Base-by-base conservation (phyloP, 2,329 filamentous ascomycete genomes). In the Penicillium sp. region DNA sequence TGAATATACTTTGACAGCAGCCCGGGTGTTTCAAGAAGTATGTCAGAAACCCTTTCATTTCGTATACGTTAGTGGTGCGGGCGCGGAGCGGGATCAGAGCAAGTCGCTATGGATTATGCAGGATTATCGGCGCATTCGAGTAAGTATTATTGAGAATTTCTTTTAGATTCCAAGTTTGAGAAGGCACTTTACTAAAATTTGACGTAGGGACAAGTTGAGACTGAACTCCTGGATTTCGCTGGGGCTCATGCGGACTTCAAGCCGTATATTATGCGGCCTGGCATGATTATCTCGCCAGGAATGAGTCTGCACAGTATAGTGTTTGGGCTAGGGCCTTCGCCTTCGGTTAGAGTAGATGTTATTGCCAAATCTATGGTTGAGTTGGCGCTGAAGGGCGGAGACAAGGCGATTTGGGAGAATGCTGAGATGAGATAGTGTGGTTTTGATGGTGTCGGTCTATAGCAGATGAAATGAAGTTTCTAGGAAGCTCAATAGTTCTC, bases 181-280 rank as follows among this genome's bases (percentile, higher is more conserved):
- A 10, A 19, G 10, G 8, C 10, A 4, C 8, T 10, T 19, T 19
- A 21, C 47, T 57, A 11, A 57, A 53, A 9, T 16, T 7, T 5
- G 13, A 10, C 5, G n/a, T 16, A 67, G 65, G 65, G 63, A 25
- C 53, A 65, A 48, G 57, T 58, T 19, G 65, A 65, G 33, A 66
- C 53, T 56, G 50, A 54, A 9, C 55, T 66, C 4, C 14, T 67
- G 14, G 54, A 27, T n/a, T 54, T 61, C 6, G 58, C 45, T 3
- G 29, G 60, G 21, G 27, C 52, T 9, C 49, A 53, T 33, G 8
- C 54, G 3, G 39, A 23, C n/a, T 66, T 67, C 11, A 55, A 62
- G 49, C 25, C 55, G 9, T 62, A 66, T 46, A 61, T 67, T 33
- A 43, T 67, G 60, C 63, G 60, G 8, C 62, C 65, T 10, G 62